phyloP scores from a whole-genome alignment of 129 eudicot species.

The Flaveria robusta region DNA sequence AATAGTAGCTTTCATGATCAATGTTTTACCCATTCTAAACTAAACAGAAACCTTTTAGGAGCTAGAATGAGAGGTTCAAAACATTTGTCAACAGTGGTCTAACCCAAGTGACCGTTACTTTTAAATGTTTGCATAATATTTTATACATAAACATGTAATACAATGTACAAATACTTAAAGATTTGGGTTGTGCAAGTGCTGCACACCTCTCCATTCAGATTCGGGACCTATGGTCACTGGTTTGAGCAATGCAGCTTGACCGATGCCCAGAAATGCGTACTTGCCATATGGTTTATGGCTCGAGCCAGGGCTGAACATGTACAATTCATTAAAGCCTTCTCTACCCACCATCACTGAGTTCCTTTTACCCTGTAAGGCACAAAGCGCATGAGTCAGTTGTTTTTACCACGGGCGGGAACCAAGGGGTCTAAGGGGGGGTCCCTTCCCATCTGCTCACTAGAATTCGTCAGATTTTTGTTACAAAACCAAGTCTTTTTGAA shows the following conservation, averaged over 20 bases:
- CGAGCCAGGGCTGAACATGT: constrained; percentile 91
- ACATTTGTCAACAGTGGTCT: background rate
- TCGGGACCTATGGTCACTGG: constrained; percentile 57
- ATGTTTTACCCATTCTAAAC: constrained; percentile 24
- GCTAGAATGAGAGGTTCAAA: constrained; percentile 16
- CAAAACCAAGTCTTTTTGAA: too few relatives aligned
- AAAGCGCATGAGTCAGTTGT: background rate
- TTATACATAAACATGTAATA: background rate
- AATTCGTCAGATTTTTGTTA: too few relatives aligned
- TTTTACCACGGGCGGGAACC: background rate
- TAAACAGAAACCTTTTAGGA: constrained; percentile 29
- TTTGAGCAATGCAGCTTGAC: constrained; percentile 77
- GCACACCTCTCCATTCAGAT: constrained; percentile 75
- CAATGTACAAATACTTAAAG: constrained; percentile 38
- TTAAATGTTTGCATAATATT: constrained; percentile 1
- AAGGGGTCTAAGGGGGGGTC: background rate
- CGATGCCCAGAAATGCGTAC: constrained; percentile 67
- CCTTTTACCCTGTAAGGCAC: constrained; percentile 63
- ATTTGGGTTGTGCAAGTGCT: constrained; percentile 71
- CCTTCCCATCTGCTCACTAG: background rate
- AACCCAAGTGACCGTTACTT: background rate
- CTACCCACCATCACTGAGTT: constrained; percentile 67
- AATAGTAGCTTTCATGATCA: constrained; percentile 25
- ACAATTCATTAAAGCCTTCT: constrained; percentile 70
- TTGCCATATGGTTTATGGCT: constrained; percentile 58